These are phyloP conservation scores for Raphanus raphanistrum DNA, from an alignment of 345 rosid genomes.

Conservation along the genomic window DNA sequence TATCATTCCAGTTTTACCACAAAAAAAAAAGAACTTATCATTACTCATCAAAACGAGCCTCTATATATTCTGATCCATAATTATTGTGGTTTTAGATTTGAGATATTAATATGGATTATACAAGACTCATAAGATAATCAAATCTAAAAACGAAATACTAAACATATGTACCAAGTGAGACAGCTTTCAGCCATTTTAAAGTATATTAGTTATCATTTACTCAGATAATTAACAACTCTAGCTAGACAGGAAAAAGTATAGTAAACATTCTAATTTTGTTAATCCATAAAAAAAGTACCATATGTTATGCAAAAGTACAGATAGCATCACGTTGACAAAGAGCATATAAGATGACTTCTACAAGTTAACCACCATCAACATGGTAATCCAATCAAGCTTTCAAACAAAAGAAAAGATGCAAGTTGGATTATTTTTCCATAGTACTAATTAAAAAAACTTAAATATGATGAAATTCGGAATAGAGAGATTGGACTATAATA, in stretches of 20 bases:
- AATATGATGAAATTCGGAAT: conserved; percentile 21
- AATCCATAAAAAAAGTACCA: conserved; percentile 2
- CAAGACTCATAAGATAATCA: conserved; percentile 1
- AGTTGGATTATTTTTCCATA: conserved; percentile 27
- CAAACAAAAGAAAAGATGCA: conserved; percentile 4
- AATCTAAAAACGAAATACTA: not conserved
- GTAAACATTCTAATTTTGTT: conserved; percentile 13
- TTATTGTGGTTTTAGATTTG: conserved; percentile 5
- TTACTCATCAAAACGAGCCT: not conserved
- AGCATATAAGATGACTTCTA: conserved; percentile 24
- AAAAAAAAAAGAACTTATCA: too few species aligned
- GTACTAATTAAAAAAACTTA: not conserved
- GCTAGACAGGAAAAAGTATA: conserved; percentile 20
- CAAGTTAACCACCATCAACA: conserved; percentile 35
- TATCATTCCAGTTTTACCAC: not conserved
- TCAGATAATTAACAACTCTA: not conserved
- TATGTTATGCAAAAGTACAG: not conserved
- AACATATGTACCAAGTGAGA: conserved; percentile 1
- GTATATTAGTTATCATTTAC: not conserved
- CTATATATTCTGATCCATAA: not conserved
- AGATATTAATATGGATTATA: not conserved
- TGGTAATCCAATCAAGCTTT: conserved; percentile 16
- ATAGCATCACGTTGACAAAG: conserved; percentile 2
- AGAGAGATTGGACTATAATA: conserved; percentile 30
- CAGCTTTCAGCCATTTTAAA: not conserved